These are phyloP conservation scores for Phialophora macrospora DNA, from an alignment of 2,329 filamentous ascomycete genomes.

Conservation along the genomic window DNA sequence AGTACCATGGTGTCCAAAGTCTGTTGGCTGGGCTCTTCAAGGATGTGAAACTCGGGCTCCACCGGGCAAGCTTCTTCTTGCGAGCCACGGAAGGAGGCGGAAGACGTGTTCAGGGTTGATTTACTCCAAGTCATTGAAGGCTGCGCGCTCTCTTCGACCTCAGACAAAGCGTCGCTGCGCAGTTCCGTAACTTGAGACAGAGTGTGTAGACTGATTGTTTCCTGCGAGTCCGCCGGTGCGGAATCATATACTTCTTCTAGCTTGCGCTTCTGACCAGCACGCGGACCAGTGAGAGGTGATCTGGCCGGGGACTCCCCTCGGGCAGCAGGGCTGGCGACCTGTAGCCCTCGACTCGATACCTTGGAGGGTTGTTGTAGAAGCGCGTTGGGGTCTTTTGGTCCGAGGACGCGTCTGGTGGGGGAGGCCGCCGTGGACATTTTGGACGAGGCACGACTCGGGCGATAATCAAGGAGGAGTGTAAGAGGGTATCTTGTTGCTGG, in stretches of 20 bases:
- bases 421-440: slow-evolving; percentile 18
- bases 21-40: slow-evolving; percentile 39
- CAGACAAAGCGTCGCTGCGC: slow-evolving; percentile 29
- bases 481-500: background rate
- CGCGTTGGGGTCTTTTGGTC: slow-evolving; percentile 38
- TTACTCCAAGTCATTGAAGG: slow-evolving; percentile 23
- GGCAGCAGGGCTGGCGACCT: slow-evolving; percentile 10
- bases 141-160: slow-evolving; percentile 7
- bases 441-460: background rate
- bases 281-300: slow-evolving; percentile 18
- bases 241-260: slow-evolving; percentile 32
- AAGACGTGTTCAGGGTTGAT: slow-evolving; percentile 26
- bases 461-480: background rate
- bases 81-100: slow-evolving; percentile 33
- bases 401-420: slow-evolving; percentile 36
- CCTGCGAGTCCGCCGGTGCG: slow-evolving; percentile 22
- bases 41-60: slow-evolving; percentile 38
- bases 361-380: slow-evolving; percentile 27
- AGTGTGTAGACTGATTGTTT: slow-evolving; percentile 14
- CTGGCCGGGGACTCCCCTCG: slow-evolving; percentile 9
- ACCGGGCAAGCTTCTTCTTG: slow-evolving; percentile 33
- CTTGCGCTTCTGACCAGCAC: slow-evolving; percentile 37
- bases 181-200: slow-evolving; percentile 32
- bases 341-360: slow-evolving; percentile 3
- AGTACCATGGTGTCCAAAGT: slow-evolving; percentile 39